A percentile compares a stretch with the other conserved stretches of the same genome.
These are phyloP conservation scores for Thozetella sp. DNA, from an alignment of 495 filamentous ascomycete genomes.

Conservation along the genomic window DNA sequence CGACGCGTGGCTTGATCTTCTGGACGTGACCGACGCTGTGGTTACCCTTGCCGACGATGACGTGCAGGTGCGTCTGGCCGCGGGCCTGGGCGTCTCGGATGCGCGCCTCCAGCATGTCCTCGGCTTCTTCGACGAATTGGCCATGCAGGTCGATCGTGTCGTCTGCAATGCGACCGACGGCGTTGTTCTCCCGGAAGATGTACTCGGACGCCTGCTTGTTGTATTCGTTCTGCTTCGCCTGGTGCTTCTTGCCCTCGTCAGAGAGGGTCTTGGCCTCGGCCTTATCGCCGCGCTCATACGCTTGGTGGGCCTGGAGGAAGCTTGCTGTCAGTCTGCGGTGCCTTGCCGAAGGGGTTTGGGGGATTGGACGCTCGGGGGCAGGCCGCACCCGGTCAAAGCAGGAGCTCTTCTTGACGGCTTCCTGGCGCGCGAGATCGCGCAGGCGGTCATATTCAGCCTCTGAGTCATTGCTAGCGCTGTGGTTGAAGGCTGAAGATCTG, in stretches of 20 bases:
- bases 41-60: constrained; percentile 93
- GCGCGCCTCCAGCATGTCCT: constrained; percentile 81
- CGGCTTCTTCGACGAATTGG: constrained; percentile 90
- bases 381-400: constrained; percentile 70
- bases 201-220: constrained; percentile 89
- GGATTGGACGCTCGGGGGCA: constrained; percentile 6
- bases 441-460: constrained; percentile 93
- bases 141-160: constrained; percentile 96
- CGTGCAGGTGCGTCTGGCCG: constrained; percentile 71
- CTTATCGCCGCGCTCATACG: constrained; percentile 80
- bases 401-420: constrained; percentile 70
- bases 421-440: constrained; percentile 77
- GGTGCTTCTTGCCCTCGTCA: constrained; percentile 83
- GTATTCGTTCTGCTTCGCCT: constrained; percentile 74
- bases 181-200: constrained; percentile 95
- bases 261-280: constrained; percentile 77
- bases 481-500: constrained; percentile 73
- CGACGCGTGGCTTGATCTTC: constrained; percentile 90
- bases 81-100: constrained; percentile 72
- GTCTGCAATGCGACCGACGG: constrained; percentile 62
- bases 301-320: constrained; percentile 64
- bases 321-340: not conserved
- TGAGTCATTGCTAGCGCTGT: constrained; percentile 61
- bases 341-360: constrained; percentile 10
- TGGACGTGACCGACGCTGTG: constrained; percentile 78